Conservation (phyloP, 2,329 filamentous ascomycete species). For the Botrytis fragariae region DNA sequence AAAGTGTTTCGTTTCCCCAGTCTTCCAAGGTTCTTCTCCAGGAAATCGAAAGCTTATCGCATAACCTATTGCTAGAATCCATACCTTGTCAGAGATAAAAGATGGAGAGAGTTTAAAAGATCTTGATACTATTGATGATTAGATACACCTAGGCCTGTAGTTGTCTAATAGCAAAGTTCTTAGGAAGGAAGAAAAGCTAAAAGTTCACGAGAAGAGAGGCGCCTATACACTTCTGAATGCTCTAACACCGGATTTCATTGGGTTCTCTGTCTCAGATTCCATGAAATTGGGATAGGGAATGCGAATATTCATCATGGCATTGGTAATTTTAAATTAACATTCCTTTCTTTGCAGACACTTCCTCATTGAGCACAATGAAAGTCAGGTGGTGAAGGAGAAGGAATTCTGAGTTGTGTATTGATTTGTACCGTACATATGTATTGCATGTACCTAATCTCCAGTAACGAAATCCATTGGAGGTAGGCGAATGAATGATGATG, state of each 20-base stretch:
- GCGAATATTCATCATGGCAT: not conserved
- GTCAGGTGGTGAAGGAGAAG: not conserved
- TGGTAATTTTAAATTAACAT: not conserved
- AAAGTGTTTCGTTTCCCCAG: not conserved
- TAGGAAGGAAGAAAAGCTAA: not conserved
- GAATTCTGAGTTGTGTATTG: not conserved
- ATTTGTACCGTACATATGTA: not conserved
- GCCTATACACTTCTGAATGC: not conserved
- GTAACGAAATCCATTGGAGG: not conserved
- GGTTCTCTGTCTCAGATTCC: not conserved
- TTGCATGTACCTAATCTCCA: not conserved
- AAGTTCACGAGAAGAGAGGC: not conserved
- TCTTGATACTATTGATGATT: not conserved
- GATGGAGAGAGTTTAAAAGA: not conserved
- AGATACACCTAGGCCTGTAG: not conserved
- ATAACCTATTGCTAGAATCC: not conserved
- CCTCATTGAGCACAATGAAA: not conserved
- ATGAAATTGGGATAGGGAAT: conserved; percentile 1
- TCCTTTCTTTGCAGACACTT: not conserved
- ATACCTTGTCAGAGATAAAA: not conserved
- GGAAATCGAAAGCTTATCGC: not conserved
- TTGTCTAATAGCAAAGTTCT: not conserved
- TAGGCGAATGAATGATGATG: not conserved
- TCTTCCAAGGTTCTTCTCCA: not conserved
- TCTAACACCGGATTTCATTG: not conserved